Percentiles rank a stretch among this genome's conserved stretches.
Conservation (phyloP, 2,329 filamentous ascomycete species). For the Colletotrichum sublineola region DNA sequence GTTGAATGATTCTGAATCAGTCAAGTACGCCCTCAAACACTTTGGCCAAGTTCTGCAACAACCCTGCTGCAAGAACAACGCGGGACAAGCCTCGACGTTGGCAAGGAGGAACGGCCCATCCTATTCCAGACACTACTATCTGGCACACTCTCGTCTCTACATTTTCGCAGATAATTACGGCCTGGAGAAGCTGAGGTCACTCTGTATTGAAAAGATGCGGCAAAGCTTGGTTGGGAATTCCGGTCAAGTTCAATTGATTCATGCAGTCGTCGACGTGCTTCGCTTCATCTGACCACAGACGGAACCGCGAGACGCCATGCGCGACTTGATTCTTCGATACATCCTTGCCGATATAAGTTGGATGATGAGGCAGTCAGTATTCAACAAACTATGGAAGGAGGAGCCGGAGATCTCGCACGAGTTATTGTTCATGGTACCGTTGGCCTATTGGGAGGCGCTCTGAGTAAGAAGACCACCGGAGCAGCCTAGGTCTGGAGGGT, state of each 20-base stretch:
- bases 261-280: background rate
- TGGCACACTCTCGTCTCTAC: background rate
- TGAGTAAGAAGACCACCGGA: background rate
- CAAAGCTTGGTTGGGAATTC: background rate
- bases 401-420: background rate
- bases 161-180: background rate
- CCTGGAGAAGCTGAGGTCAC: background rate
- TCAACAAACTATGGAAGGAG: background rate
- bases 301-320: background rate
- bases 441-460: background rate
- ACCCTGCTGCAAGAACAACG: background rate
- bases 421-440: background rate
- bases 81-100: background rate
- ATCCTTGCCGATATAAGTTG: background rate
- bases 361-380: background rate
- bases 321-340: background rate
- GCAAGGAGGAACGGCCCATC: too few species aligned
- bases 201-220: background rate
- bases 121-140: background rate
- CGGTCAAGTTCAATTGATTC: background rate
- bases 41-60: background rate
- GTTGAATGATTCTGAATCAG: rapidly evolving
- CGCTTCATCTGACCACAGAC: background rate
- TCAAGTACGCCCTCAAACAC: background rate
- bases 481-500: too few species aligned